Percentiles rank a stretch among this genome's conserved stretches.
Evolutionary conservation across 495 filamentous ascomycete genomes (phyloP).

Genomic region (Penicillium waksmanii): DNA sequence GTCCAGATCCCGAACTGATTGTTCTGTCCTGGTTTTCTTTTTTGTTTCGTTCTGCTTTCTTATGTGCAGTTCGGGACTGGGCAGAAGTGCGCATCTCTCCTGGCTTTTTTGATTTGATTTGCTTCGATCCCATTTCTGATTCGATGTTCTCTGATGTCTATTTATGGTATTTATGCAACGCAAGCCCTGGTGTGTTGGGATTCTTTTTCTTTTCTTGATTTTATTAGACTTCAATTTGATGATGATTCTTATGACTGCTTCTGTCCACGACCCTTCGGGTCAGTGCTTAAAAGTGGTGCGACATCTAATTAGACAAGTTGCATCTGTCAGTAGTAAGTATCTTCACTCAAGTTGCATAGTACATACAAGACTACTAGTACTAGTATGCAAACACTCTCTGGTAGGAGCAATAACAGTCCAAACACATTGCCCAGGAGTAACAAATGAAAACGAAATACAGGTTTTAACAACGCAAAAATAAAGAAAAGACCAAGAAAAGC

Average conservation of each 20-base stretch:
- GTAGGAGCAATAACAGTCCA: too few relatives aligned
- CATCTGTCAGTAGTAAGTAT: too few relatives aligned
- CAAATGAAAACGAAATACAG: too few relatives aligned
- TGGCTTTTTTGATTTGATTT: conserved; percentile 17
- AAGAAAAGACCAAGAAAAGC: too few relatives aligned
- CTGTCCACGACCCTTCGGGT: background rate
- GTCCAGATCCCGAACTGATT: conserved; percentile 39
- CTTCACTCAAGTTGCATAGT: too few relatives aligned
- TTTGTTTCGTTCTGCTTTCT: conserved; percentile 23
- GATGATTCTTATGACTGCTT: conserved; percentile 28
- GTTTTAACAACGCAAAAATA: too few relatives aligned
- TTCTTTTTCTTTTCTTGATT: conserved; percentile 5
- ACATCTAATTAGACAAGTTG: too few relatives aligned
- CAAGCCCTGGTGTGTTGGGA: conserved; percentile 24
- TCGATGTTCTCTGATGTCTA: conserved; percentile 5
- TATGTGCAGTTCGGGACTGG: conserved; percentile 40
- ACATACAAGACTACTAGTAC: too few relatives aligned
- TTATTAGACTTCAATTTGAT: conserved; percentile 30
- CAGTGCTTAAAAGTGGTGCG: too few relatives aligned
- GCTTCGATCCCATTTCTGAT: conserved; percentile 11
- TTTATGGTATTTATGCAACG: conserved; percentile 23
- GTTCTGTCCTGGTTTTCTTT: conserved; percentile 30
- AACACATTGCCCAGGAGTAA: too few relatives aligned
- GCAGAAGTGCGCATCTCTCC: conserved; percentile 56
- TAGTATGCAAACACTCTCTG: too few relatives aligned